Base-by-base conservation (phyloP, 2,329 filamentous ascomycete species). In the Fusarium coicis region DNA sequence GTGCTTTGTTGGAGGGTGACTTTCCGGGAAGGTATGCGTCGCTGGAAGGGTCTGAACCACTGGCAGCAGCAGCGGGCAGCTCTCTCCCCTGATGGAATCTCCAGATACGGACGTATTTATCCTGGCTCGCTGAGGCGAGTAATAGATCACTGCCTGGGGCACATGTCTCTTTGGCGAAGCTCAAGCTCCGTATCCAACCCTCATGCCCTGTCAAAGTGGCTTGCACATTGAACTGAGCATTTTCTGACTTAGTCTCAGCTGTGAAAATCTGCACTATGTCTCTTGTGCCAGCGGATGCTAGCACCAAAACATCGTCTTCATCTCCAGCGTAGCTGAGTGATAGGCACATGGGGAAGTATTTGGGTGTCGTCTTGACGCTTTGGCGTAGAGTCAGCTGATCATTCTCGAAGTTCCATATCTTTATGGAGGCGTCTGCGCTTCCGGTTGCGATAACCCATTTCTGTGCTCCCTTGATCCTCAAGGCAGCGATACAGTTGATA, bases 61-160 rank as follows among this genome's bases (percentile, higher is more conserved):
- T 85, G 11, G 83, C 85, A 43, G 87, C 88, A 55, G 87, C 84
- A 1, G 86, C 83, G 3, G 91, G 90, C 4, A 93, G 83, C 39
- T 91, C 89, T 66, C 88, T 88, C 39, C 93, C 94, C 69, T 89
- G 85, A 72, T 93, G 93, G 40, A 99, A 84, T 65, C 95, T 90
- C 96, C 96, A 99, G 40, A 99, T 88, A 44, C 96, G 93, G 66
- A 98, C 92, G 78, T 98, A 99, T 83, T 97, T 98, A 82, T 99
- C 96, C 81, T 99, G 96, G 80, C 96, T 98, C 28, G 95, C 95
- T 16, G 96, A 98, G 2, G 96, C 94, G 26, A 99, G 87, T 28
- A 98, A 83, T 8, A 97, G 80, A 79, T 98, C 95, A 58, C 89
- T 89, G 1, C 84, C 81, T 2, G 82, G 74, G 28, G 84, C 83